Base-by-base conservation (phyloP, 352 stramenopile species). In the Phytophthora tubulina region DNA sequence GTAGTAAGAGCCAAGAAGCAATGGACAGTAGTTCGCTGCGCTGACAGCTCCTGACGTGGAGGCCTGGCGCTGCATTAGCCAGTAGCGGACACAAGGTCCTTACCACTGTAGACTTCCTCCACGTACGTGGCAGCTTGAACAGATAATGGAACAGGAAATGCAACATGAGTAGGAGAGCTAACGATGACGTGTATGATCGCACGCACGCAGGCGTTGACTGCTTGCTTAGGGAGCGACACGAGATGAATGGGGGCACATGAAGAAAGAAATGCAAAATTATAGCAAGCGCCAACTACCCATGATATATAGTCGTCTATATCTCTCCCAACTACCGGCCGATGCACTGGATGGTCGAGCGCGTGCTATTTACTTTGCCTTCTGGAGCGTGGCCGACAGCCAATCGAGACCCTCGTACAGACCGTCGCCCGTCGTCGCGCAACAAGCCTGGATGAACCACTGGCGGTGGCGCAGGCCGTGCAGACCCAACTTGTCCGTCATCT, bases 381-480 rank as follows among this genome's bases (percentile, higher is more conserved):
- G 87, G 13, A 96, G 82, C 32, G 88, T 96, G 14, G 85, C 88
- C 60, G 88, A 92, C 53, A 99, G 90, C 98, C 98, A 99, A 83
- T 99, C 98, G 60, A 99, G 89, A 74, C 98, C 98, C 79, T 99
- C 98, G 85, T 99, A 99, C 60, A 99, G 80, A 72, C 98, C 98
- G 76, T 99, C 97, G 52, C 97, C 98, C 66, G 94, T 99, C 67
- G 97, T 99, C 65, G 98, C 98, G 82, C 97, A 99, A 95, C 97
- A 99, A 48, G 97, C 95, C 91, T 99, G 98, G 88, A 99, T 99
- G 97, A 97, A 99, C 98, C 98, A 99, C 88, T 99, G 96, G 78
- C 97, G 91, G 78, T 99, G 96, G 71, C 97, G 96, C 30, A 99
- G 86, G 61, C 91, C 93, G 79, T 99, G 96, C 62, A 99, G 90